Evolutionary conservation across 805 yeast genomes (phyloP).

Genomic region (Starmerella stigmatis): DNA sequence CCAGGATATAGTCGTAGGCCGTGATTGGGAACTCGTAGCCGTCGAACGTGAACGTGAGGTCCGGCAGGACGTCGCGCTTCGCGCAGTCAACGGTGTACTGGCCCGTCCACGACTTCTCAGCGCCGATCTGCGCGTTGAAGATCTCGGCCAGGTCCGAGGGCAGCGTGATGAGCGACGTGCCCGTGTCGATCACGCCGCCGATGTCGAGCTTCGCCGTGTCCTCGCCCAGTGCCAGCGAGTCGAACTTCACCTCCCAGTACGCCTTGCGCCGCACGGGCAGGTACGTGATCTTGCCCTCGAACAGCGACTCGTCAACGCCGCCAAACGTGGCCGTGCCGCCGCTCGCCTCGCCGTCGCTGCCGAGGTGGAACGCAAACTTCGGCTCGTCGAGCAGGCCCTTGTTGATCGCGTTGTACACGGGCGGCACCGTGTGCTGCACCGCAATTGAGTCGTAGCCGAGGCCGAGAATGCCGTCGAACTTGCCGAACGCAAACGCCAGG

Average conservation of each 20-base stretch:
- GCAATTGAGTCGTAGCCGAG: conserved; percentile 87
- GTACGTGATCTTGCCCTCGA: conserved; percentile 79
- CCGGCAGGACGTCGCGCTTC: conserved; percentile 74
- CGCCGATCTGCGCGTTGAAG: conserved; percentile 90
- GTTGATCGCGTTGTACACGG: conserved; percentile 78
- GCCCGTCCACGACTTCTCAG: conserved; percentile 94
- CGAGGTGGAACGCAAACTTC: conserved; percentile 83
- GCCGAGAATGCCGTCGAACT: conserved; percentile 95
- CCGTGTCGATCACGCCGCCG: conserved; percentile 98
- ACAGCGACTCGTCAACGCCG: conserved; percentile 72
- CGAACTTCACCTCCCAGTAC: conserved; percentile 96
- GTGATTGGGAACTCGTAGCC: conserved; percentile 87
- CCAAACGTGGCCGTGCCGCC: conserved; percentile 97
- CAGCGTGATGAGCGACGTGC: conserved; percentile 89
- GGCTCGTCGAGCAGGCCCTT: conserved; percentile 74
- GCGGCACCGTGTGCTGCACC: conserved; percentile 83
- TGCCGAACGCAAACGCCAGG: conserved; percentile 94
- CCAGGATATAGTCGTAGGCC: conserved; percentile 87
- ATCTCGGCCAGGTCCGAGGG: conserved; percentile 95
- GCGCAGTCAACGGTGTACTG: conserved; percentile 91
- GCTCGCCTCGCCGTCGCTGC: conserved; percentile 53
- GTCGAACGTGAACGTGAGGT: conserved; percentile 76
- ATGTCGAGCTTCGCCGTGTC: conserved; percentile 77
- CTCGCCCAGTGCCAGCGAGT: conserved; percentile 82
- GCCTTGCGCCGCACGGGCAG: conserved; percentile 98